Evolutionary conservation across 257 asterid genomes (phyloP), one percentile per base, ranked within the genome.

Genomic region (Przewalskia tangutica): DNA sequence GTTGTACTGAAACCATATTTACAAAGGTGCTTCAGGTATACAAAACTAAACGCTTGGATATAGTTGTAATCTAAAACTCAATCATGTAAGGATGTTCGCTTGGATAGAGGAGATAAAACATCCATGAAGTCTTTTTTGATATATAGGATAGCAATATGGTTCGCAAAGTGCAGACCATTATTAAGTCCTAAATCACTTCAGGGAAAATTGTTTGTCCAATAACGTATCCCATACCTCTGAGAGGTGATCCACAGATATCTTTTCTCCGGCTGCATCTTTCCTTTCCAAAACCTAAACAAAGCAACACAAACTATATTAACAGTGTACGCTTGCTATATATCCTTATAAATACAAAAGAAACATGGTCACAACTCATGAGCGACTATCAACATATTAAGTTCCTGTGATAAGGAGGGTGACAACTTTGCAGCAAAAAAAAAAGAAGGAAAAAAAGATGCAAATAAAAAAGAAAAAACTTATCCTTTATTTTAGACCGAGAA

Each of bases 231-330:
- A 78, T 90, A 95, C 98, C 95, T 62, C 88, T 32, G 96, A 90
- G 62, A 94, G 88, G 90, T 88, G 84, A 83, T 90, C 96, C 60
- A 81, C 89, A 9, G 93, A 90, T 67, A 89, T 70, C 80, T 84
- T 90, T 80, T 85, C 87, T 7, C 88, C 87, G 48, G 88, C 84
- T 12, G 86, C 89, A 86, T 68, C 88, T 85, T 88, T 90, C 76
- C 86, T 86, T 85, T 92, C 94, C 94, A 91, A 82, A 81, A 95
- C 93, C 99, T 95, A 84, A 76, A 79, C 66, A 7, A 27, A 85
- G 62, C 62, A 50, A 50, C 27, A 73, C 23, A 50, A 73, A 16
- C 62, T 23, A 13, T 14, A 73, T 73, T 73, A 73, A 13, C 46
- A 48, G 23, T 60, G 20, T 50, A 50, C 79, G 20, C 79, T 48